Conservation (phyloP, 306 rosid genomes). For the Senna tora region DNA sequence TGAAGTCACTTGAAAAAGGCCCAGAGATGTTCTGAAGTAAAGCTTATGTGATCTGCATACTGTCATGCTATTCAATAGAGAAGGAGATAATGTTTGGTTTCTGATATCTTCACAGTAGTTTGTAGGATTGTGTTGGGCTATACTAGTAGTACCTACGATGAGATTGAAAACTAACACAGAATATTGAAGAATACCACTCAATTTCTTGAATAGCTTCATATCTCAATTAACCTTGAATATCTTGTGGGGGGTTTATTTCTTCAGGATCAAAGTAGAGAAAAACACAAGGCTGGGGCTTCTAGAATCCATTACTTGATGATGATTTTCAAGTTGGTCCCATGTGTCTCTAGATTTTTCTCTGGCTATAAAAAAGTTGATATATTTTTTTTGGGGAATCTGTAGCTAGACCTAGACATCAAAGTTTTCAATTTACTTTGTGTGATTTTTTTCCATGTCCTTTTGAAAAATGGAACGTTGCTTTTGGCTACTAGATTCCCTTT, state of each 20-base stretch:
- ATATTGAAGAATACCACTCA: conserved; percentile 36
- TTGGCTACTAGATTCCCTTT: conserved; percentile 12
- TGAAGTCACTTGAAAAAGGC: conserved; percentile 45
- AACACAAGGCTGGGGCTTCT: conserved; percentile 6
- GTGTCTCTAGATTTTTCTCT: conserved; percentile 23
- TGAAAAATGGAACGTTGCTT: conserved; percentile 28
- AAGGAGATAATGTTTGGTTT: conserved; percentile 53
- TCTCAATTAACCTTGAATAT: conserved; percentile 27
- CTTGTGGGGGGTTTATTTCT: conserved; percentile 13
- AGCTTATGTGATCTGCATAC: conserved; percentile 43
- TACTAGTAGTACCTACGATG: conserved; percentile 45
- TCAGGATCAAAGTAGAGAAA: conserved; percentile 23
- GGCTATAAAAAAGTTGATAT: conserved; percentile 21
- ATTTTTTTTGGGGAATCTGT: conserved; percentile 36
- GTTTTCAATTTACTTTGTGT: background rate
- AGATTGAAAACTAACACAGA: conserved; percentile 45
- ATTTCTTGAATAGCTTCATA: conserved; percentile 47
- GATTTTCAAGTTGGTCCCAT: conserved; percentile 38
- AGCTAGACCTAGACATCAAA: conserved; percentile 4
- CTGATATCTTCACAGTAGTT: conserved; percentile 48
- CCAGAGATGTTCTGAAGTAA: conserved; percentile 49
- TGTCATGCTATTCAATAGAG: conserved; percentile 40
- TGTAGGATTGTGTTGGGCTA: conserved; percentile 37
- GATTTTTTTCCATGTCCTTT: conserved; percentile 23
- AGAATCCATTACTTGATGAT: conserved; percentile 25